phyloP scores from a whole-genome alignment of 2,329 filamentous ascomycete species.

The Penicillium sp. region DNA sequence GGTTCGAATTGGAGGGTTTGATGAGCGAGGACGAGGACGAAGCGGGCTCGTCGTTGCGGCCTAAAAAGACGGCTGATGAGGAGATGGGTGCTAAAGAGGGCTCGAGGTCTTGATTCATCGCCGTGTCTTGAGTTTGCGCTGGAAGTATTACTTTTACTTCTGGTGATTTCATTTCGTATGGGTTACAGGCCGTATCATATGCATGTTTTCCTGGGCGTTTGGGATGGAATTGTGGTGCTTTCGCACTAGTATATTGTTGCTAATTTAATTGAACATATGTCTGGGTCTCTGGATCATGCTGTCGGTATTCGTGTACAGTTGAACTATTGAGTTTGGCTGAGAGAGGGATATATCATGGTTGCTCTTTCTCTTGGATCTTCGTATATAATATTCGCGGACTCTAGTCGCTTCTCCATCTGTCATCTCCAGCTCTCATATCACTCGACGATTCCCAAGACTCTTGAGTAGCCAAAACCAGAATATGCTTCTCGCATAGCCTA shows the following conservation, averaged over 20 bases:
- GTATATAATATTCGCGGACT: too few species aligned
- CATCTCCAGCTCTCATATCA: too few species aligned
- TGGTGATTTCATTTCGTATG: not conserved
- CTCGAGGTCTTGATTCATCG: not conserved
- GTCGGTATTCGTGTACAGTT: not conserved
- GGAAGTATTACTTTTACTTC: not conserved
- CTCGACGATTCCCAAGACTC: too few species aligned
- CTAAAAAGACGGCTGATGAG: conserved; percentile 35
- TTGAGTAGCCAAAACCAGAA: too few species aligned
- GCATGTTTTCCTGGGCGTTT: not conserved
- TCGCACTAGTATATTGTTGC: not conserved
- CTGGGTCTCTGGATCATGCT: not conserved
- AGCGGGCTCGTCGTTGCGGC: conserved; percentile 28
- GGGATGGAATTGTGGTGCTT: not conserved
- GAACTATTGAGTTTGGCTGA: not conserved
- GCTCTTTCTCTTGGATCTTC: too few species aligned
- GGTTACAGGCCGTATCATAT: not conserved
- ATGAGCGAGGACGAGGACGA: conserved; percentile 84
- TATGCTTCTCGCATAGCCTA: too few species aligned
- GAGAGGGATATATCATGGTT: not conserved
- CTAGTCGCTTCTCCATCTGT: too few species aligned
- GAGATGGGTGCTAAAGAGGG: conserved; percentile 27
- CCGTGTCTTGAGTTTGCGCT: not conserved
- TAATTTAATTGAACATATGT: conserved; percentile 1
- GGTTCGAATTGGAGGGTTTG: conserved; percentile 89